Conservation (phyloP, 768 basidiomycete genomes). For the Podaxis mareebaensis region DNA sequence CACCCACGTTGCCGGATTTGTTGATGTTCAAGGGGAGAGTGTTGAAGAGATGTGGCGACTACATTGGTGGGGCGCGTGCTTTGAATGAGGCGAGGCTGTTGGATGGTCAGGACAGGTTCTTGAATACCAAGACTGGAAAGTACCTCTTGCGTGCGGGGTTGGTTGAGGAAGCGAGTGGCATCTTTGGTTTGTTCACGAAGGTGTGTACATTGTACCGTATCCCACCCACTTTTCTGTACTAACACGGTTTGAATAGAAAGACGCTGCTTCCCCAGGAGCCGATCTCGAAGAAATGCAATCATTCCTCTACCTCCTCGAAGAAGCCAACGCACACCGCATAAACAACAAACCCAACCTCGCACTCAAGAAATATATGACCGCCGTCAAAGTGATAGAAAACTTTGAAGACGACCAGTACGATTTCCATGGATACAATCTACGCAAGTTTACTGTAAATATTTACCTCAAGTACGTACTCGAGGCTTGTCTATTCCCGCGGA, state of each 20-base stretch:
- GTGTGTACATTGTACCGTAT: slow-evolving; percentile 36
- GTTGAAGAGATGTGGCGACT: slow-evolving; percentile 85
- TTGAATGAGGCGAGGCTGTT: slow-evolving; percentile 82
- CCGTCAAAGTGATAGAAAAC: slow-evolving; percentile 83
- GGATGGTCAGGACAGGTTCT: slow-evolving; percentile 92
- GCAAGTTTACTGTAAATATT: slow-evolving; percentile 84
- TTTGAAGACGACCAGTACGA: slow-evolving; percentile 97
- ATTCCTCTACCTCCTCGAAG: slow-evolving; percentile 80
- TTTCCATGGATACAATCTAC: slow-evolving; percentile 93
- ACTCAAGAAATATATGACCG: slow-evolving; percentile 78
- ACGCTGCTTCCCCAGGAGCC: slow-evolving; percentile 64
- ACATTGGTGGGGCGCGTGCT: slow-evolving; percentile 66
- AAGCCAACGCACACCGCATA: slow-evolving; percentile 69
- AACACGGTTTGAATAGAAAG: slow-evolving; percentile 61
- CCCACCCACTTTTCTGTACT: background rate
- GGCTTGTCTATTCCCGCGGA: background rate
- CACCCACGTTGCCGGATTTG: slow-evolving; percentile 92
- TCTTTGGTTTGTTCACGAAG: slow-evolving; percentile 91
- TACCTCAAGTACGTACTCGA: slow-evolving; percentile 71
- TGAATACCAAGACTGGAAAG: slow-evolving; percentile 94
- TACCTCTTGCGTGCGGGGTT: slow-evolving; percentile 85
- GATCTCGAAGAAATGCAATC: slow-evolving; percentile 98
- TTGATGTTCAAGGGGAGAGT: slow-evolving; percentile 80
- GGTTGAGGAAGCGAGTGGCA: slow-evolving; percentile 68
- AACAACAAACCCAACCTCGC: slow-evolving; percentile 73